Conservation (phyloP, 202 grass and related monocot species). For the Zoysia matrella region DNA sequence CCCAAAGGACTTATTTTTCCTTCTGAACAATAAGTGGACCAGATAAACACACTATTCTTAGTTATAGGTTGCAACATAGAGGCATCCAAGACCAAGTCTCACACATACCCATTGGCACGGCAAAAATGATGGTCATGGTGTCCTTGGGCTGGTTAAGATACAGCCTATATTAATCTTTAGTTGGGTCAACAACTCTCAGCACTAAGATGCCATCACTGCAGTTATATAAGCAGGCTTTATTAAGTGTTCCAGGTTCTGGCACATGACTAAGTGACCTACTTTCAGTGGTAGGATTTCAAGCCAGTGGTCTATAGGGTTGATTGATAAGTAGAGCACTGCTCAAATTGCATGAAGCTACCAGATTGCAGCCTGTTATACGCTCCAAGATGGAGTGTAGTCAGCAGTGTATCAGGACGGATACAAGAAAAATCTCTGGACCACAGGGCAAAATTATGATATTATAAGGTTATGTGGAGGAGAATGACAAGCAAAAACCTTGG, state of each 20-base stretch:
- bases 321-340: not conserved
- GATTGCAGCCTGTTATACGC: not conserved
- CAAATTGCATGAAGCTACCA: not conserved
- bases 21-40: not conserved
- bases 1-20: not conserved
- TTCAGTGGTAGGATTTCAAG: too few relatives aligned
- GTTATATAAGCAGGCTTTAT: too few relatives aligned
- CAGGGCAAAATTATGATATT: not conserved
- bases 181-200: too few relatives aligned
- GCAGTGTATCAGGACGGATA: not conserved
- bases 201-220: too few relatives aligned
- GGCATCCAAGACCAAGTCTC: not conserved
- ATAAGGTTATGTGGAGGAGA: slow-evolving; percentile 3
- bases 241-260: too few relatives aligned
- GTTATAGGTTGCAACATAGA: not conserved
- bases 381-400: slow-evolving; percentile 15
- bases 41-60: not conserved
- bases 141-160: too few relatives aligned
- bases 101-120: not conserved
- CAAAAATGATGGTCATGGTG: not conserved
- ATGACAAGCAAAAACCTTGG: not conserved
- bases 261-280: not conserved
- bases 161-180: too few relatives aligned
- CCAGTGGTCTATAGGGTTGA: not conserved
- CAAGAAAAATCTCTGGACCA: not conserved